Base-by-base conservation (phyloP, 805 yeast genomes). In the Cephaloascus albidus region DNA sequence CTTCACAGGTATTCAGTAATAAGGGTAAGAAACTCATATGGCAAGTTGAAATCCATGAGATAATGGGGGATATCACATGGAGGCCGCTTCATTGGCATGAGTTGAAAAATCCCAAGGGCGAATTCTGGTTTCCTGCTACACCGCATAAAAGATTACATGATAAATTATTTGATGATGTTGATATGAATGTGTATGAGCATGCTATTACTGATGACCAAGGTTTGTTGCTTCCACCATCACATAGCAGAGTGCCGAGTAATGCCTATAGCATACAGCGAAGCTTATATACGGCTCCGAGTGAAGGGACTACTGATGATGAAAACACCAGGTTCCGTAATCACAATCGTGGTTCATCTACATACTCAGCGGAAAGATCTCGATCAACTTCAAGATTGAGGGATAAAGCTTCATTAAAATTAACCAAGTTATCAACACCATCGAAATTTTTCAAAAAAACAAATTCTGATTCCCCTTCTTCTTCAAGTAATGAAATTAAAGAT, bases 31-130 rank as follows among this genome's bases (percentile, higher is more conserved):
- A 67, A 41, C 56, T 75, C 51, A 59, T 69, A 4, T 83, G 89
- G 89, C 78, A 81, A 38, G 68, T 83, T 4, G 82, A 78, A 39
- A 50, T 78, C 37, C 64, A 72, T 42, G 93, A 83, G 50, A 55
- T 70, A 23, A 54, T 73, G 10, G 68, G 72, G 40, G 89, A 83
- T 52, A 37, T 68, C 12, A 58, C 66, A 2, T 82, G 87, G 85
- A 55, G 81, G 43, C 53, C 62, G n/a, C 50, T 49, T 18, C 77
- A 75, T 51, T 76, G 81, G 76, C 53, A 64, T 46, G 79, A 76
- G 45, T 54, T 78, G 16, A 53, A 54, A 33, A 55, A 61, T 33
- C 55, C 74, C 1, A 49, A 55, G 1, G 81, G 80, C 0, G 61
- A 66, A 30, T 45, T 67, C 10, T 77, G 83, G 82, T 77, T 69